Evolutionary conservation across 192 early-diverging fungal species (phyloP), one percentile per base, ranked within the genome.

Genomic region (Linnemannia schmuckeri): DNA sequence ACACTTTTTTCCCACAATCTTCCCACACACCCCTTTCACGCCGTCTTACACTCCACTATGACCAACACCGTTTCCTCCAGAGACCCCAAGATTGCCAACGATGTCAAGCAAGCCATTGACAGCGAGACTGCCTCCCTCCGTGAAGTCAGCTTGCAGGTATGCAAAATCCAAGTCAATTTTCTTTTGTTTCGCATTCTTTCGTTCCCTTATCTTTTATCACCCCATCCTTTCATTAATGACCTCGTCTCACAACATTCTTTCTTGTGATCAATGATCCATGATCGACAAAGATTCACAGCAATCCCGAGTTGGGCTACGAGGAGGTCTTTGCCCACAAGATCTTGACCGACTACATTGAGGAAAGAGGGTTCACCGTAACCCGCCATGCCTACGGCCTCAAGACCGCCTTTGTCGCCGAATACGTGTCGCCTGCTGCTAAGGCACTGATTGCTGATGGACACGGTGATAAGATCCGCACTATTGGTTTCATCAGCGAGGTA

Each of bases 341-440:
- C n/a, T 86, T 96, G 74, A 89, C 92, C 15, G 85, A 93, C 33
- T 93, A 91, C 74, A 75, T 96, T 37, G 89, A 92, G 70, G 72
- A 47, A 9, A 72, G 90, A 10, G 93, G 91, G 12, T 95, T 93
- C 80, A 61, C 57, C 1, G 89, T 96, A 17, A 88, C 89, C 42
- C 85, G 88, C 3, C 68, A 87, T 18, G 92, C 89, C 7, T 89
- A 86, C 70, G 90, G 83, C 0, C 80, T 96, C 22, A 79, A 85
- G 37, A 96, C 95, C 0, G 92, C 94, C 4, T 96, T 96, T 75
- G 76, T 93, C 1, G 93, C 94, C 22, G 91, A 92, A 30, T 94
- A 91, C 61, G 82, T 79, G 17, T 80, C 78, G 17, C 75, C 83
- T 41, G 83, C 78, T 2, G 54, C 83, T 1, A 44, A 27, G 10